Conservation (phyloP, 257 asterid genomes). For the Perilla frutescens region DNA sequence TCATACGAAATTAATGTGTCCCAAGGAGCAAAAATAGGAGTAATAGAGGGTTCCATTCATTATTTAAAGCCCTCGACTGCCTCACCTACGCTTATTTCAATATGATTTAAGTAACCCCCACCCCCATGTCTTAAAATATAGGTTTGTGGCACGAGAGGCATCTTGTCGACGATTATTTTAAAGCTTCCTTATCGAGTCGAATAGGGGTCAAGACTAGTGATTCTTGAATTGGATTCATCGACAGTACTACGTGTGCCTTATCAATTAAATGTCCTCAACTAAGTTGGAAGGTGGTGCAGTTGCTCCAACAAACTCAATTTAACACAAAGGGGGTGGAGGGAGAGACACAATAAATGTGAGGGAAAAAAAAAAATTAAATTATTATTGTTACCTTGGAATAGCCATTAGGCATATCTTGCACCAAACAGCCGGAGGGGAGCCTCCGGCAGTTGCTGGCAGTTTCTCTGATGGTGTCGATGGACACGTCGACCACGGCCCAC, state of each 20-base stretch:
- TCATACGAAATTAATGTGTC: conserved; percentile 84
- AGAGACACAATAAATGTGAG: conserved; percentile 46
- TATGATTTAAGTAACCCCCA: conserved; percentile 39
- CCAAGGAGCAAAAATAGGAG: conserved; percentile 63
- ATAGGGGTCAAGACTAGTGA: too few relatives aligned
- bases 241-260: too few relatives aligned
- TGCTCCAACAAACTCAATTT: conserved; percentile 59
- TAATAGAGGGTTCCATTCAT: conserved; percentile 67
- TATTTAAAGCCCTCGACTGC: conserved; percentile 49
- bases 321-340: conserved; percentile 41
- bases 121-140: conserved; percentile 38
- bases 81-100: not conserved
- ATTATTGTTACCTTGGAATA: conserved; percentile 69
- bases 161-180: conserved; percentile 42
- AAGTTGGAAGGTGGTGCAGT: conserved; percentile 46
- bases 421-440: conserved; percentile 94
- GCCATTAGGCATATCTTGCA: conserved; percentile 97
- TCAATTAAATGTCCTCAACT: conserved; percentile 37
- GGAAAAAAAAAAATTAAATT: conserved; percentile 16
- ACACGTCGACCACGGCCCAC: conserved; percentile 97
- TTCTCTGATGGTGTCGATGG: conserved; percentile 69
- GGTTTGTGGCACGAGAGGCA: too few relatives aligned
- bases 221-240: conserved; percentile 30
- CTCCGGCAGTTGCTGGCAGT: conserved; percentile 62
- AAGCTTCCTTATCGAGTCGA: not conserved